Evolutionary conservation across 2,329 filamentous ascomycete species (phyloP), one percentile per base, ranked within the genome.

Genomic region (Cytospora schulzeri): DNA sequence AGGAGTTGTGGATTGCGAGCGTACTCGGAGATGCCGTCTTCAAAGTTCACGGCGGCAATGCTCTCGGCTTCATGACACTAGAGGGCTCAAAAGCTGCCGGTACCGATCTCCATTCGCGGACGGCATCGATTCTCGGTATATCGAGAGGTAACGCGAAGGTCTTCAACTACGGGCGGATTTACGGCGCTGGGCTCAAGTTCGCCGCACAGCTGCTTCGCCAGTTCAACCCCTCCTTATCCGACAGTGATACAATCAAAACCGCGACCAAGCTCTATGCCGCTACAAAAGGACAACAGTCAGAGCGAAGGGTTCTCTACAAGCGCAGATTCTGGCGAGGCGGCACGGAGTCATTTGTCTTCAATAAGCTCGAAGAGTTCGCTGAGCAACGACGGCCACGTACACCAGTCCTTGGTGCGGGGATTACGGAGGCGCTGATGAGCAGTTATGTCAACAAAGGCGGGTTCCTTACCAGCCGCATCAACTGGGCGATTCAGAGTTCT

Each of bases 151-250:
- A 97, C 72, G 95, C 95, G 65, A 99, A 99, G 74, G 88, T 99
- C 0, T 99, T 99, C 82, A 99, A 99, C 75, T 99, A 99, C 71
- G 96, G 96, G 9, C 91, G 96, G 50, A 99, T 99, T 57, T 99
- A 99, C 73, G 96, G 95, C n/a, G 96, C 95, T 5, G 96, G 95
- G 0, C 80, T 98, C 58, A 96, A 93, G 70, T 99, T 99, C 73
- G 95, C 95, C 0, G 88, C 91, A 2, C 96, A 92, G 12, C 81
- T 99, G 2, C 84, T 99, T 2, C 87, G 93, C 9, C 95, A 98
- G 73, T 99, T 99, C 80, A 97, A 98, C 71, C 93, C 94, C 1
- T 83, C 79, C 24, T 80, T 99, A 38, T 90, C 90, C 0, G 95
- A 98, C 71, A 80, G 84, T 33, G 83, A 97, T 76, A 96, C 95